phyloP scores from a whole-genome alignment of 352 stramenopile species.

The Globisporangium alternatum region DNA sequence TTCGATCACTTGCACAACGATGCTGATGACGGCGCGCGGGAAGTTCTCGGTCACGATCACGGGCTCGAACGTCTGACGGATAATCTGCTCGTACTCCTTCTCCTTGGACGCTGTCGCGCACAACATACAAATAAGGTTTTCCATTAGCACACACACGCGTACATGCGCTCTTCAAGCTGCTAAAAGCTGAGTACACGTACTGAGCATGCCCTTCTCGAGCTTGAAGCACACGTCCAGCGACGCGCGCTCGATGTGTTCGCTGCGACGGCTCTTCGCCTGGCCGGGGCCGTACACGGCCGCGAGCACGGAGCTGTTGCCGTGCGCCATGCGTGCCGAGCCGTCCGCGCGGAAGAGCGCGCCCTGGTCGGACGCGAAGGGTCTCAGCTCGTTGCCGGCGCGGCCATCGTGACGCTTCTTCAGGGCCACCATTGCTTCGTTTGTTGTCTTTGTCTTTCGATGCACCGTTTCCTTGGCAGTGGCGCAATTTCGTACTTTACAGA shows the following conservation, averaged over 20 bases:
- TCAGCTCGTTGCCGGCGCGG: slow-evolving; percentile 71
- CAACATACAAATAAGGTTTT: neutral
- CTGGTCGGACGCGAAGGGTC: slow-evolving; percentile 70
- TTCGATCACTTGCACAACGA: slow-evolving; percentile 84
- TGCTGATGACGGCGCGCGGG: slow-evolving; percentile 80
- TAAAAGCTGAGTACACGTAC: slow-evolving; percentile 27
- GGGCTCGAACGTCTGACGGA: slow-evolving; percentile 72
- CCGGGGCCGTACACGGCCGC: slow-evolving; percentile 74
- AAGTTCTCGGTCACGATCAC: slow-evolving; percentile 68
- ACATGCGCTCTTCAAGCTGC: neutral
- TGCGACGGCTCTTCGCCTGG: slow-evolving; percentile 68
- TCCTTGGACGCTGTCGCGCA: slow-evolving; percentile 57
- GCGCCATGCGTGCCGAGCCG: slow-evolving; percentile 73
- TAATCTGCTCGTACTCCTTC: slow-evolving; percentile 84
- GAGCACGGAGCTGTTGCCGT: slow-evolving; percentile 71
- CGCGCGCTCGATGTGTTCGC: slow-evolving; percentile 58
- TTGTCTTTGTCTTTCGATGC: neutral
- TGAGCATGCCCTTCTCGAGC: slow-evolving; percentile 71
- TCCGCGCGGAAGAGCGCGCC: slow-evolving; percentile 77
- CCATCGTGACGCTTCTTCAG: slow-evolving; percentile 53
- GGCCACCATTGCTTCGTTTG: slow-evolving; percentile 31
- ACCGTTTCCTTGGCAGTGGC: slow-evolving; percentile 6
- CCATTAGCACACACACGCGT: neutral
- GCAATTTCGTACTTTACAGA: slow-evolving; percentile 4
- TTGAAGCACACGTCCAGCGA: slow-evolving; percentile 80